A percentile compares a stretch with the other conserved stretches of the same genome.
phyloP scores from a whole-genome alignment of 257 asterid species.

The Perilla frutescens region DNA sequence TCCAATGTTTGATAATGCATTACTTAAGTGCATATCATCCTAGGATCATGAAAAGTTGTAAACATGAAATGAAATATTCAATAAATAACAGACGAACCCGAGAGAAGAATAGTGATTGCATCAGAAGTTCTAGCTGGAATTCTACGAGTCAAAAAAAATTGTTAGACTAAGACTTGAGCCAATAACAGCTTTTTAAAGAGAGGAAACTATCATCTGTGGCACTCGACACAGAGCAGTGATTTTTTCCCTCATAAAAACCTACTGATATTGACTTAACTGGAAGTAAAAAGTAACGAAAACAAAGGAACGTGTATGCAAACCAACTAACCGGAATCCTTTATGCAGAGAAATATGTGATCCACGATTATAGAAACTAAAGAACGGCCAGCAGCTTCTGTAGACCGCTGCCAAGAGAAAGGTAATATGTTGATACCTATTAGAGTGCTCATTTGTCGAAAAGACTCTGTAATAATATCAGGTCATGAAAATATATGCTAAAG shows the following conservation, averaged over 20 bases:
- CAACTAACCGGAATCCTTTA: constrained; percentile 89
- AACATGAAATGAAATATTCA: constrained; percentile 19
- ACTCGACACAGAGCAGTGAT: constrained; percentile 1
- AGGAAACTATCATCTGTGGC: constrained; percentile 1
- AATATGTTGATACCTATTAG: constrained; percentile 33
- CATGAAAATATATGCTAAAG: constrained; percentile 30
- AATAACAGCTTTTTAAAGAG: not conserved
- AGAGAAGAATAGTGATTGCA: constrained; percentile 92
- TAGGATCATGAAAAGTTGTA: constrained; percentile 29
- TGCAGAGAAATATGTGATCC: constrained; percentile 95
- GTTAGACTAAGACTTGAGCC: constrained; percentile 38
- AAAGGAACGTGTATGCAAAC: constrained; percentile 22
- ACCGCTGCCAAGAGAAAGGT: constrained; percentile 63
- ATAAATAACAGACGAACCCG: constrained; percentile 62
- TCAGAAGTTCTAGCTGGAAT: constrained; percentile 93
- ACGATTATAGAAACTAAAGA: constrained; percentile 82
- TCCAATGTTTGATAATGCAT: constrained; percentile 15
- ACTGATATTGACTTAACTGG: not conserved
- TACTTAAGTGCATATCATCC: constrained; percentile 13
- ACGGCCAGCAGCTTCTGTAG: constrained; percentile 95
- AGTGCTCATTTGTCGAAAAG: constrained; percentile 25
- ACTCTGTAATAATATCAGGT: constrained; percentile 32
- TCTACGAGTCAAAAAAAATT: constrained; percentile 61
- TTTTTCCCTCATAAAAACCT: not conserved
- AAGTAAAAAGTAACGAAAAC: constrained; percentile 15